Evolutionary conservation across 139 green algal species (phyloP), one percentile per base, ranked within the genome.

Genomic region (Chlorella sp.): DNA sequence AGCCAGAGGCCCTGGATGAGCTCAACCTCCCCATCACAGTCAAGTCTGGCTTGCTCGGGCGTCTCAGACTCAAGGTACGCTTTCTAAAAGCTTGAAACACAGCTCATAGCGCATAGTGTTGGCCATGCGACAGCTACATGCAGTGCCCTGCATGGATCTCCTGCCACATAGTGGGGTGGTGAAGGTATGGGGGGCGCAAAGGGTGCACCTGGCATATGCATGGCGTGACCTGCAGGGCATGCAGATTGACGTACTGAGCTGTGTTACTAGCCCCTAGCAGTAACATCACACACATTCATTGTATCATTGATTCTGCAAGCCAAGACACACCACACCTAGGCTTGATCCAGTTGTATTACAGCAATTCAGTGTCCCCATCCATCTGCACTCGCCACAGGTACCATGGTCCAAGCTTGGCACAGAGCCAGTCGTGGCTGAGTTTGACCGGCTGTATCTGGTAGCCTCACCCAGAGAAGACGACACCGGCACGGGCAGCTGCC

Each of bases 371-470:
- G n/a, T n/a, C n/a, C n/a, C n/a, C n/a, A n/a, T n/a, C 14, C 26
- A 55, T 22, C 33, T 31, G 64, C 64, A 17, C 30, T 60, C 67
- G 0, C n/a, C 50, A 35, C 82, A 97, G 91, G 86, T 99, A 23
- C 95, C 94, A 50, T 99, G 95, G 95, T 81, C 75, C 22, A 85
- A 71, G 26, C 85, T 99, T 24, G 94, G 95, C 3, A 71, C 80
- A 20, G 83, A 94, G 73, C 93, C 95, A 0, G 95, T 99, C 32
- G 74, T 97, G 20, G 92, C 94, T 17, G 86, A 93, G 71, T 86
- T 99, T 42, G 94, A 98, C 82, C 78, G 90, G 4, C 86, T 99
- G 22, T 99, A 93, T 77, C 73, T 97, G 5, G 74, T 98, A 49
- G 94, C 91, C 1, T 80, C 69, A 0, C 92, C 93, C 35, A 81